These are phyloP conservation scores for Stagonosporopsis chrysanthemi DNA, from an alignment of 2,329 filamentous ascomycete species.

Conservation along the genomic window DNA sequence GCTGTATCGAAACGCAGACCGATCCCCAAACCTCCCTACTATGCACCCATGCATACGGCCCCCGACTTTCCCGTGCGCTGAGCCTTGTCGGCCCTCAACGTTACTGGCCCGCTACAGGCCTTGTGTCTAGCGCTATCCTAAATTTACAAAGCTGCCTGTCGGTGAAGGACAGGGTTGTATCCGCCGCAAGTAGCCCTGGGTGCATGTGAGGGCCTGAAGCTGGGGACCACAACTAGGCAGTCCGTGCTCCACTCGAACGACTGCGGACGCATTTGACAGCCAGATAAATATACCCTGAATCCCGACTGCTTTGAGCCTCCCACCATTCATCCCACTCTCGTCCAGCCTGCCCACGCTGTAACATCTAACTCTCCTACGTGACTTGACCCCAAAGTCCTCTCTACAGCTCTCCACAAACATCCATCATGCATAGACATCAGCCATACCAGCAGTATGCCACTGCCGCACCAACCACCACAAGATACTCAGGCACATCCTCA, in stretches of 20 bases:
- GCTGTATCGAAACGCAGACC: conserved; percentile 35
- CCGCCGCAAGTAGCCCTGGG: conserved; percentile 33
- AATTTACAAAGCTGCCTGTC: conserved; percentile 42
- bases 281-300: conserved; percentile 42
- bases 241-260: conserved; percentile 40
- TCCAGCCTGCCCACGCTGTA: conserved; percentile 23
- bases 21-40: conserved; percentile 21
- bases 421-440: conserved; percentile 55
- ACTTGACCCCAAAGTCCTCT: conserved; percentile 8
- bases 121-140: conserved; percentile 39
- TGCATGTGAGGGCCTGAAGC: conserved; percentile 42
- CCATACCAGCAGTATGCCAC: conserved; percentile 54
- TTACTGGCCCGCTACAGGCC: conserved; percentile 38
- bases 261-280: conserved; percentile 36
- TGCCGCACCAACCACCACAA: conserved; percentile 53
- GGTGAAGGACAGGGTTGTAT: conserved; percentile 42
- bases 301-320: conserved; percentile 36
- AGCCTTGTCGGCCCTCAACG: conserved; percentile 31
- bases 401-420: conserved; percentile 15
- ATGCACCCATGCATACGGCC: conserved; percentile 28
- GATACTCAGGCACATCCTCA: conserved; percentile 85
- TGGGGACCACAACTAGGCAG: conserved; percentile 39
- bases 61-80: conserved; percentile 35
- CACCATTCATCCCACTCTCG: conserved; percentile 27
- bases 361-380: conserved; percentile 26